phyloP scores from a whole-genome alignment of 2,329 filamentous ascomycete species.

The Diaporthe citri region DNA sequence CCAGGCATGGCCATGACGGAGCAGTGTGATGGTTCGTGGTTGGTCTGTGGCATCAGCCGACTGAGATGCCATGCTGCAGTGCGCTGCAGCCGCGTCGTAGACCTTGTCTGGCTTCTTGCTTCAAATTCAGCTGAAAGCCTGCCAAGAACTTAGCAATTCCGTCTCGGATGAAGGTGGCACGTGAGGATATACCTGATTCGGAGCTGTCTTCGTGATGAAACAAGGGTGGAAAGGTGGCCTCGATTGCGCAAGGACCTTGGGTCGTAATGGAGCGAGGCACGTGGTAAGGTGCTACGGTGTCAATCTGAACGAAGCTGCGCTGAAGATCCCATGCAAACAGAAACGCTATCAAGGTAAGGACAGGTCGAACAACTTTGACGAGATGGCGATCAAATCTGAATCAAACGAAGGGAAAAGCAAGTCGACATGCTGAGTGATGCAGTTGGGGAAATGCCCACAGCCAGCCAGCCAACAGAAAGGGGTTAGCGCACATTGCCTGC shows the following conservation, averaged over 20 bases:
- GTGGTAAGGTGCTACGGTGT: background rate
- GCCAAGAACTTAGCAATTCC: background rate
- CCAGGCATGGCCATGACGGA: slow-evolving; percentile 38
- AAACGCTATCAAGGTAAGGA: slow-evolving; percentile 2
- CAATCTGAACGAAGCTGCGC: background rate
- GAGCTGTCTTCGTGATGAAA: slow-evolving; percentile 5
- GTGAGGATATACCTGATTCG: slow-evolving; percentile 15
- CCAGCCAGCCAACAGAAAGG: background rate
- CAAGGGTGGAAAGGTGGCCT: slow-evolving; percentile 22
- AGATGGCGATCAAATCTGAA: slow-evolving; percentile 28
- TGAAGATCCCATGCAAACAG: slow-evolving; percentile 11
- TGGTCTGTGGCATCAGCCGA: slow-evolving; percentile 9
- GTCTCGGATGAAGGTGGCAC: background rate
- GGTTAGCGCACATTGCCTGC: slow-evolving; percentile 18
- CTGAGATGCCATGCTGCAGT: slow-evolving; percentile 15
- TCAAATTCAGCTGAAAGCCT: background rate
- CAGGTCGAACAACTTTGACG: background rate
- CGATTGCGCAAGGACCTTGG: background rate
- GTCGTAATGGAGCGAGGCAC: background rate
- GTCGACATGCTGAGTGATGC: slow-evolving; percentile 7
- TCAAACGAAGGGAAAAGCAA: slow-evolving; percentile 27
- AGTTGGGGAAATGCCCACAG: slow-evolving; percentile 23
- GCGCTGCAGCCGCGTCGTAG: background rate
- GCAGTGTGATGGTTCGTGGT: slow-evolving; percentile 32
- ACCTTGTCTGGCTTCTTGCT: background rate